Conservation (phyloP, 164 flowering plant genomes). For the Dillenia turbinata region DNA sequence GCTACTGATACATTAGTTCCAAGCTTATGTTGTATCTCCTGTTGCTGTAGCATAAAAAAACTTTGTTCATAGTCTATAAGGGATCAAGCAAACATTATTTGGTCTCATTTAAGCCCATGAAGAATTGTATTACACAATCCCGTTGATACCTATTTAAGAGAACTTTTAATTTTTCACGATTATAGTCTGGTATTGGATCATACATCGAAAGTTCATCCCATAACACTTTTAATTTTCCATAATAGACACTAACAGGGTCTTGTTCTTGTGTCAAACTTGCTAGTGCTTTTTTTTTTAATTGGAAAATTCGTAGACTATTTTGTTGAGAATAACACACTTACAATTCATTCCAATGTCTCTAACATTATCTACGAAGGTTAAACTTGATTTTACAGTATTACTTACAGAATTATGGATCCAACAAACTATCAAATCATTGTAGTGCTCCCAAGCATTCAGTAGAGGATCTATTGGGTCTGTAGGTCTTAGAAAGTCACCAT, state of each 20-base stretch:
- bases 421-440: slow-evolving; percentile 1
- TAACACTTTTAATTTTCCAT: background rate
- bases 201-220: background rate
- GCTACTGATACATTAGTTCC: background rate
- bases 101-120: background rate
- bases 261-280: background rate
- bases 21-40: background rate
- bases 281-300: background rate
- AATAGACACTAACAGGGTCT: background rate
- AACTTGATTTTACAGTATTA: background rate
- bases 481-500: no score
- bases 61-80: background rate
- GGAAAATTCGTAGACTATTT: background rate
- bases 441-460: background rate
- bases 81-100: background rate
- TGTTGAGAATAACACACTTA: background rate
- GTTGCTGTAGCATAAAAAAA: background rate
- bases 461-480: background rate
- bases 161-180: background rate
- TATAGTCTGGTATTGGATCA: background rate
- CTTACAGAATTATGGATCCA: slow-evolving; percentile 1
- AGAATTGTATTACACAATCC: background rate
- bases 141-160: background rate
- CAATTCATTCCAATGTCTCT: background rate
- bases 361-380: background rate